Base-by-base conservation (phyloP, 2,329 filamentous ascomycete species). In the Ilyonectria sp. region DNA sequence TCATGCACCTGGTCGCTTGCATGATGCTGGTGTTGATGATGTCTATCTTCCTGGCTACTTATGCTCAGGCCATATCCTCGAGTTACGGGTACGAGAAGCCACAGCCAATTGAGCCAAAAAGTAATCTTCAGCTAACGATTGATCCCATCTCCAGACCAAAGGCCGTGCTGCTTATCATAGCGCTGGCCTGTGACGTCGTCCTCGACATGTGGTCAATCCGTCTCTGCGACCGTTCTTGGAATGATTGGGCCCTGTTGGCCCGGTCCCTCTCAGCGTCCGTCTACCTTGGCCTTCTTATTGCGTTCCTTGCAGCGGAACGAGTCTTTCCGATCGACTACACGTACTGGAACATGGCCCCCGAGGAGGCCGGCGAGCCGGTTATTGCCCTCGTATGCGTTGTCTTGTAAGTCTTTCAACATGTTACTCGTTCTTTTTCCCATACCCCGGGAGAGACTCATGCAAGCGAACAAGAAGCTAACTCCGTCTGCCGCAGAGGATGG, bases 371-470 rank as follows among this genome's bases (percentile, higher is more conserved):
- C 9, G 75, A 74, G 9, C 67, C 81, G 53, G 76, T 81, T 8
- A 78, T 83, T 64, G 69, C 78, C 55, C 78, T 83, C 56, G 71
- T 84, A 21, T 82, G 80, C 75, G 69, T 77, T 26, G 73, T 79
- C 57, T 76, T 79, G 78, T 79, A 75, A 73, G 78, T 72, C 44
- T 4, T 29, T 31, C n/a, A 17, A 5, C 17, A 8, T 49, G 19
- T 19, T 52, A 11, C 33, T 46, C 17, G n/a, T 53, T 33, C 53
- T 21, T 9, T 31, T 31, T 15, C 29, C 33, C n/a, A 23, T 23
- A 23, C 17, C 59, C 13, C 21, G 17, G 35, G n/a, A 26, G 53
- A 46, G 35, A 33, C 13, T 40, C 9, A 5, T n/a, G 11, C 8
- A 21, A 35, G n/a, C 19, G 10, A 35, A 8, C 31, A 21, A 35